Evolutionary conservation across 805 yeast species (phyloP), one percentile per base, ranked within the genome.

Genomic region (Candida namnaoensis): DNA sequence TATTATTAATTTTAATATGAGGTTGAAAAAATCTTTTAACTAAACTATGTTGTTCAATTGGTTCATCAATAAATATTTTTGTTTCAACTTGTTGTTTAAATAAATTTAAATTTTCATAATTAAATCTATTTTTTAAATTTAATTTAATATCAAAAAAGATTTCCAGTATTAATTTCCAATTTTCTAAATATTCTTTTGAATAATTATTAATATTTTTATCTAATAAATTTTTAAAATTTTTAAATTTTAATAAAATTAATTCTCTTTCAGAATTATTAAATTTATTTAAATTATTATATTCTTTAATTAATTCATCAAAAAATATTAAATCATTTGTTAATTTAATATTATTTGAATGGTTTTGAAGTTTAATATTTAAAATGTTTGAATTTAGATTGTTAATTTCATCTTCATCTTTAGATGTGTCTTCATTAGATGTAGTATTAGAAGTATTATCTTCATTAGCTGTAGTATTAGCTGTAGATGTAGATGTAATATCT

Each of bases 121-220:
- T 67, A 64, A 42, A 74, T 57, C 47, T 73, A 35, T 69, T 65
- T 38, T 69, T 72, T 59, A 80, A 76, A 47, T 76, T 82, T 30
- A 83, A 74, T 47, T 82, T 83, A 24, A 76, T 70, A 47, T 82
- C 90, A 25, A 82, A 67, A 49, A 82, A 83, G 19, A 72, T 57
- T 50, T 70, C 74, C 60, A 83, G 82, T 9, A 83, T 67, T 50
- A 79, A 77, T 44, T 91, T 64, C 91, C 91, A 84, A 0, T 80
- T 76, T 12, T 62, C 52, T 0, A 73, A 55, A 44, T 72, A 75
- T 14, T 54, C 53, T 8, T 49, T 37, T 41, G 50, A 52, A 6
- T 42, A 13, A 7, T 19, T 19, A 19, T 19, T 19, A 19, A 19
- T 49, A 34, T 25, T 28, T 39, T 30, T 42, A 41, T 2, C 51